Evolutionary conservation across 1,284 basidiomycete genomes (phyloP).

Genomic region (Cryptococcus sp.): DNA sequence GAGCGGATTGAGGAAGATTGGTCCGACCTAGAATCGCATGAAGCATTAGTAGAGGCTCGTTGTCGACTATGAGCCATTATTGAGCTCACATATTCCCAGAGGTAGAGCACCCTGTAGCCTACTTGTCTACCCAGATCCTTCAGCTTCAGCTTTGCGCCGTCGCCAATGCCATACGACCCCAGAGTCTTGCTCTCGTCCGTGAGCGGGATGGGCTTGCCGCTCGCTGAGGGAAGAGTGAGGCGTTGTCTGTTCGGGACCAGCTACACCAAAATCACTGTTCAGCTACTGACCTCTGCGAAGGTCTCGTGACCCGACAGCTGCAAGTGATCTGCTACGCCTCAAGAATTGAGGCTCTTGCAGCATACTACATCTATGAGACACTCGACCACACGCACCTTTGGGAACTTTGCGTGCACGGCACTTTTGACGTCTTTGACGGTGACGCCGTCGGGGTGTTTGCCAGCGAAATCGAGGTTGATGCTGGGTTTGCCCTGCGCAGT

Average conservation of each 20-base stretch:
- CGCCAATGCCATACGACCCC: conserved; percentile 60
- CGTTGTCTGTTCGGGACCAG: conserved; percentile 76
- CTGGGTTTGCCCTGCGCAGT: conserved; percentile 60
- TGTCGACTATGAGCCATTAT: not conserved
- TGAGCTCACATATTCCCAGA: conserved; percentile 82
- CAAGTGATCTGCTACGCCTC: not conserved
- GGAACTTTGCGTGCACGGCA: conserved; percentile 51
- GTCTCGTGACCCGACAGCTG: not conserved
- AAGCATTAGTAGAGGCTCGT: not conserved
- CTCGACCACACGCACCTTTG: conserved; percentile 56
- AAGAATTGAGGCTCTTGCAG: not conserved
- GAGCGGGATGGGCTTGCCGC: conserved; percentile 55
- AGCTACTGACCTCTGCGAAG: not conserved
- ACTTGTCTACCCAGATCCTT: conserved; percentile 90
- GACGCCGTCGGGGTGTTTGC: conserved; percentile 53
- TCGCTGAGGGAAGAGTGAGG: conserved; percentile 55
- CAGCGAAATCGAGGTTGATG: conserved; percentile 60
- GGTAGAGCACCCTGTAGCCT: conserved; percentile 79
- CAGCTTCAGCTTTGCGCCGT: conserved; percentile 64
- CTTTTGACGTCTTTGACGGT: conserved; percentile 54
- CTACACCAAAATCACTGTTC: not conserved
- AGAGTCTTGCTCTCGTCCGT: conserved; percentile 67
- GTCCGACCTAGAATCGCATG: conserved; percentile 66
- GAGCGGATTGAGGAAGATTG: conserved; percentile 86
- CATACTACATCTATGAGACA: conserved; percentile 1